These are phyloP conservation scores for Rhodotorula glutinis DNA, from an alignment of 1,284 basidiomycete genomes.

Conservation along the genomic window DNA sequence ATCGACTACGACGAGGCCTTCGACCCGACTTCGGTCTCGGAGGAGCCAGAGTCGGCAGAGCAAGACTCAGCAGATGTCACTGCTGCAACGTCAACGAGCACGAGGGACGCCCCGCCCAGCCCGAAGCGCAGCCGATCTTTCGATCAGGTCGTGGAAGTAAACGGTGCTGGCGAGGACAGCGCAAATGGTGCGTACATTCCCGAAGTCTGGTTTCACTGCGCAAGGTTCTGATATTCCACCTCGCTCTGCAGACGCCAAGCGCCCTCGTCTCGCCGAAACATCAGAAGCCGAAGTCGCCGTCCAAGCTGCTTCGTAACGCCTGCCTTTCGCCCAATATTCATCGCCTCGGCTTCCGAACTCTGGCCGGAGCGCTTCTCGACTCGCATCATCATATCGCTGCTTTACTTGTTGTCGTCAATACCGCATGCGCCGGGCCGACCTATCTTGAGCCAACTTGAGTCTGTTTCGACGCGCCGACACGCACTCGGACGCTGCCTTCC, in stretches of 20 bases:
- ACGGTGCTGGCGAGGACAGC: neutral
- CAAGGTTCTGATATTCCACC: neutral
- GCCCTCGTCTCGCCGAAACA: constrained; percentile 5
- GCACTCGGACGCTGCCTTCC: too few relatives aligned
- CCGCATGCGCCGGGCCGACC: too few relatives aligned
- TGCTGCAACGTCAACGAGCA: neutral
- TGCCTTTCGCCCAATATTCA: neutral
- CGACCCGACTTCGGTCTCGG: constrained; percentile 1
- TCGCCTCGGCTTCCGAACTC: too few relatives aligned
- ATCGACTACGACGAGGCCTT: constrained; percentile 38
- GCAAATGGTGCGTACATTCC: neutral
- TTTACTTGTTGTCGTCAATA: too few relatives aligned
- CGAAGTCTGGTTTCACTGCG: too few relatives aligned
- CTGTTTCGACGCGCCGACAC: too few relatives aligned
- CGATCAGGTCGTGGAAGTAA: neutral
- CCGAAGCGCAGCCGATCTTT: constrained; percentile 13
- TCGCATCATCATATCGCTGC: too few relatives aligned
- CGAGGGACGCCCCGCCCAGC: neutral
- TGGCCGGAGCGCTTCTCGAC: too few relatives aligned
- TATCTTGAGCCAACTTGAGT: too few relatives aligned
- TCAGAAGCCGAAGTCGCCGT: neutral
- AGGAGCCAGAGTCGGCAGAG: neutral
- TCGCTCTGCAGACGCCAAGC: constrained; percentile 3
- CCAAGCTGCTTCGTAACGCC: neutral
- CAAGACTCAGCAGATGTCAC: too few relatives aligned